Conservation (phyloP, 2,329 filamentous ascomycete genomes). For the Ceratocystis cubensis region DNA sequence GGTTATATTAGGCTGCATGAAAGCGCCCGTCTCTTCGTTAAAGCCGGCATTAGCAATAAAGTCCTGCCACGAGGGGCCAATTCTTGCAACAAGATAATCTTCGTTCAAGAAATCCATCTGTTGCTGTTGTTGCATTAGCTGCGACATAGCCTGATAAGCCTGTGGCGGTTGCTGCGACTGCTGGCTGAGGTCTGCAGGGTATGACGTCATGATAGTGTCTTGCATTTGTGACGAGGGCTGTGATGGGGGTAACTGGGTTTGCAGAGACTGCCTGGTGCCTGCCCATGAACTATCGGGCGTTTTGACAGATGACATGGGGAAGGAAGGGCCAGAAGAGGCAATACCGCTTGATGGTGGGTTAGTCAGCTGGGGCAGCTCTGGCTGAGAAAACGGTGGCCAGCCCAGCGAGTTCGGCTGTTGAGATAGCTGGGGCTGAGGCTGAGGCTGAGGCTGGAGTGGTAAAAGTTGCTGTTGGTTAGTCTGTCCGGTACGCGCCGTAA, state of each 20-base stretch:
- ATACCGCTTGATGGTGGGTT: not conserved
- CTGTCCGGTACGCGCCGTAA: not conserved
- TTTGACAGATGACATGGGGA: conserved; percentile 3
- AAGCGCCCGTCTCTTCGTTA: conserved; percentile 21
- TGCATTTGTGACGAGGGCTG: not conserved
- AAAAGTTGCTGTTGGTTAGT: not conserved
- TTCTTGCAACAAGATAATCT: conserved; percentile 23
- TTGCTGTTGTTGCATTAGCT: conserved; percentile 2
- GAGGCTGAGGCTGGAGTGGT: not conserved
- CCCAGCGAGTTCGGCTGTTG: not conserved
- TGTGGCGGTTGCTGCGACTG: conserved; percentile 20
- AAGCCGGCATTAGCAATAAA: conserved; percentile 27
- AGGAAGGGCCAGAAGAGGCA: not conserved
- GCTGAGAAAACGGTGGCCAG: conserved; percentile 10
- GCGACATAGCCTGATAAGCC: not conserved
- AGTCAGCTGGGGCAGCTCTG: not conserved
- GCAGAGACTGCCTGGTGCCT: not conserved
- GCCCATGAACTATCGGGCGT: not conserved
- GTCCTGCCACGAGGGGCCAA: conserved; percentile 24
- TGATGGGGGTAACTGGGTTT: not conserved
- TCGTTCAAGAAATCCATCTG: conserved; percentile 15
- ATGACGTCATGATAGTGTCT: not conserved
- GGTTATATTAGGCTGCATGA: conserved; percentile 13
- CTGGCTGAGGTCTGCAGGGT: not conserved
- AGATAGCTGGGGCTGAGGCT: not conserved